phyloP scores from a whole-genome alignment of 495 filamentous ascomycete species.

The Articulospora tetracladia region DNA sequence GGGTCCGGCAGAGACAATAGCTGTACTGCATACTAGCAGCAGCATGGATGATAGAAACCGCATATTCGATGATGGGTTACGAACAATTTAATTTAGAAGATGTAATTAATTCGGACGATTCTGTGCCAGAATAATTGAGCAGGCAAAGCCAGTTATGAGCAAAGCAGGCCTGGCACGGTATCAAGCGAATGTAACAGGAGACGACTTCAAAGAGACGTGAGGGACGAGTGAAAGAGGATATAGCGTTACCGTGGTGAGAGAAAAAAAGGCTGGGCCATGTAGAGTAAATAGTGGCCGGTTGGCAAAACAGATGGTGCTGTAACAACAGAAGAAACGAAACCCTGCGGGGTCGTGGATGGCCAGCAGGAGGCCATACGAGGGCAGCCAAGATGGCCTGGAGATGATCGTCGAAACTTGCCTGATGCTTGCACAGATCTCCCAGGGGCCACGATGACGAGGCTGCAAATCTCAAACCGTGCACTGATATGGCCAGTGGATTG shows the following conservation, averaged over 20 bases:
- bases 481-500: not conserved
- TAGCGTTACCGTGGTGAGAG: not conserved
- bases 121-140: not conserved
- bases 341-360: not conserved
- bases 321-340: not conserved
- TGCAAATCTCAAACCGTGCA: not conserved
- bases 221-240: not conserved
- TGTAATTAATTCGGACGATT: not conserved
- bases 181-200: not conserved
- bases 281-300: not conserved
- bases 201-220: not conserved
- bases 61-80: not conserved
- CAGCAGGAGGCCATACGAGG: not conserved
- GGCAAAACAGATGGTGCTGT: not conserved
- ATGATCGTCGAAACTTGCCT: not conserved
- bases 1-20: constrained; percentile 3
- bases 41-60: not conserved
- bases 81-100: not conserved
- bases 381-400: not conserved
- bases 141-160: not conserved
- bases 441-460: not conserved
- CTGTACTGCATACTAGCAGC: not conserved
- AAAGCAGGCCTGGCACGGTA: not conserved
- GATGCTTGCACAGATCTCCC: not conserved
- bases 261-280: not conserved